Conservation (phyloP, 164 flowering plant species). For the Dillenia turbinata region DNA sequence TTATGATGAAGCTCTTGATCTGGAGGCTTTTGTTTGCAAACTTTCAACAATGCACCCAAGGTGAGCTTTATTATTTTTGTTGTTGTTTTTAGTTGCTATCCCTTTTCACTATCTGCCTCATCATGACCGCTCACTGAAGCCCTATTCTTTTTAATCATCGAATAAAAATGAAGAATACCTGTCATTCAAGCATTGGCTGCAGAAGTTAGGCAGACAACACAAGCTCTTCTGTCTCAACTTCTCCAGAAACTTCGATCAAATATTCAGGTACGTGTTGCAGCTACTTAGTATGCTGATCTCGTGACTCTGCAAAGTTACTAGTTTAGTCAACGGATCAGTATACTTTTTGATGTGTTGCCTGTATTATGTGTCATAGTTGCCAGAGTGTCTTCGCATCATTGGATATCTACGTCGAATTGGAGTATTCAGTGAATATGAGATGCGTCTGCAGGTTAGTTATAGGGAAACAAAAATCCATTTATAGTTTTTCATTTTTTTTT, state of each 20-base stretch:
- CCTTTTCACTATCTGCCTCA: background rate
- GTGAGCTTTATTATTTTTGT: slow-evolving; percentile 38
- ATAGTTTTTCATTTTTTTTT: background rate
- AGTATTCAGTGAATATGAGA: slow-evolving; percentile 89
- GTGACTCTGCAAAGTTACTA: no score
- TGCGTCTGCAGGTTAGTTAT: slow-evolving; percentile 78
- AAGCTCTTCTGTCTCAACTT: slow-evolving; percentile 94
- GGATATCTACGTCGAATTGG: slow-evolving; percentile 98
- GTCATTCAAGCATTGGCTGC: slow-evolving; percentile 87
- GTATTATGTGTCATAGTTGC: slow-evolving; percentile 49
- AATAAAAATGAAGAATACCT: slow-evolving; percentile 47
- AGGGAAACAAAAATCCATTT: no score
- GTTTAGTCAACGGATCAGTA: no score
- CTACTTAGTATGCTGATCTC: no score
- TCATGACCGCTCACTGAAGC: background rate
- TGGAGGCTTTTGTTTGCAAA: slow-evolving; percentile 87
- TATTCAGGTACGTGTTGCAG: slow-evolving; percentile 58
- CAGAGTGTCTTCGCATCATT: slow-evolving; percentile 93
- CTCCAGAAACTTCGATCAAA: slow-evolving; percentile 93
- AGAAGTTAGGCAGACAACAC: slow-evolving; percentile 90
- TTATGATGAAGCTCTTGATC: slow-evolving; percentile 97
- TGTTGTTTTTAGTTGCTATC: slow-evolving; percentile 2
- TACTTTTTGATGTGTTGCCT: background rate
- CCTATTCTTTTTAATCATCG: slow-evolving; percentile 8
- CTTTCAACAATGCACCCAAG: slow-evolving; percentile 90